A percentile compares a stretch with the other conserved stretches of the same genome.
Evolutionary conservation across 257 asterid genomes (phyloP).

Genomic region (Petunia axillaris): DNA sequence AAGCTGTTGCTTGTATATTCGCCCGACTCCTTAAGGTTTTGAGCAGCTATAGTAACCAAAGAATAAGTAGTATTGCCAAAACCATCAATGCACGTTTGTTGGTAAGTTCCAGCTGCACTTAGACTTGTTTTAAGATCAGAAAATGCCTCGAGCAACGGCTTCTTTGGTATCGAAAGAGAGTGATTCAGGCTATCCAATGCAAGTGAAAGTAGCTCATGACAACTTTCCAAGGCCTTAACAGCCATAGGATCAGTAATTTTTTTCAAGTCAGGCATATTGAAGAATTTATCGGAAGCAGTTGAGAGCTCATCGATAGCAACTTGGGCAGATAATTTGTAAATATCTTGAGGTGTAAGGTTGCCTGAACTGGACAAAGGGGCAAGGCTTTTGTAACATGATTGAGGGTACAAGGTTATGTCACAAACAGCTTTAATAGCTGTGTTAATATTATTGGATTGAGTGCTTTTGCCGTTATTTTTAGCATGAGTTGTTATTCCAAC

Average conservation of each 20-base stretch:
- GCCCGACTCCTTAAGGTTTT: constrained; percentile 31
- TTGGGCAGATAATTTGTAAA: constrained; percentile 48
- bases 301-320: constrained; percentile 48
- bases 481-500: constrained; percentile 24
- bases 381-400: constrained; percentile 46
- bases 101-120: constrained; percentile 41
- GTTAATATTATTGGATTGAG: background rate
- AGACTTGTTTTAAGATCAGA: constrained; percentile 39
- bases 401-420: constrained; percentile 43
- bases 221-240: constrained; percentile 40
- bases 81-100: constrained; percentile 39
- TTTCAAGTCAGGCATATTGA: constrained; percentile 14
- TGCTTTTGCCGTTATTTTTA: constrained; percentile 12
- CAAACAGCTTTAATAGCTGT: constrained; percentile 44
- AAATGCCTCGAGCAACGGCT: constrained; percentile 18
- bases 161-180: constrained; percentile 25
- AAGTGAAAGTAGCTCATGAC: constrained; percentile 47
- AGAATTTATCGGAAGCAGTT: constrained; percentile 29
- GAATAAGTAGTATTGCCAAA: constrained; percentile 14
- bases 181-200: constrained; percentile 42
- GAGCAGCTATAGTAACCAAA: constrained; percentile 10
- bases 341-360: constrained; percentile 39
- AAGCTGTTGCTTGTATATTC: constrained; percentile 40
- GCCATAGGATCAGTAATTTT: constrained; percentile 39
- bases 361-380: constrained; percentile 38